These are phyloP conservation scores for Verticillium klebahnii DNA, from an alignment of 2,329 filamentous ascomycete genomes.

Conservation along the genomic window DNA sequence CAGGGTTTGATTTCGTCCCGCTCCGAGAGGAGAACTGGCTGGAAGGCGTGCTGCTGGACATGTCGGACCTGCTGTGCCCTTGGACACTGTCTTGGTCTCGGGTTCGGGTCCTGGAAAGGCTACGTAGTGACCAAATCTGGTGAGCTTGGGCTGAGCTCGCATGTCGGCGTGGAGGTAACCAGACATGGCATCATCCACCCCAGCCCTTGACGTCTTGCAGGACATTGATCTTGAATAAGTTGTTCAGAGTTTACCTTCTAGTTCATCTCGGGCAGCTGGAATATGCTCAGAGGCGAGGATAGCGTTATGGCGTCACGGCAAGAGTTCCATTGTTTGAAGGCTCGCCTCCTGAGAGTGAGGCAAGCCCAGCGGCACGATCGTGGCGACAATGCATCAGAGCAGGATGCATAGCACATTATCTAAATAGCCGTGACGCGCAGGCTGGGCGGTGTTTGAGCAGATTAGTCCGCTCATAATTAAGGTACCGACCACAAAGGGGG, in stretches of 20 bases:
- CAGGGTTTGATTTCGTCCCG: constrained; percentile 1
- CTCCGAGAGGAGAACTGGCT: constrained; percentile 1
- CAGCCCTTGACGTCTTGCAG: background rate
- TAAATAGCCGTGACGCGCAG: constrained; percentile 42
- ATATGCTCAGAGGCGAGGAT: constrained; percentile 33
- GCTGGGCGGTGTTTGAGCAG: constrained; percentile 39
- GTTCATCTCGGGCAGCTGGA: constrained; percentile 38
- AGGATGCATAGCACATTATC: constrained; percentile 36
- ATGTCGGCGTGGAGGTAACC: too few species aligned
- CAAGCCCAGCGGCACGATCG: constrained; percentile 30
- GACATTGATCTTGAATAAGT: background rate
- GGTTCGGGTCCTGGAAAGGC: too few species aligned
- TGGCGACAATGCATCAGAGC: constrained; percentile 33
- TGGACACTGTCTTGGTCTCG: background rate
- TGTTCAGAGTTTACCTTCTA: background rate
- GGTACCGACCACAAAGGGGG: constrained; percentile 33
- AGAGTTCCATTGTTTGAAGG: constrained; percentile 40
- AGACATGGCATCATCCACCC: too few species aligned
- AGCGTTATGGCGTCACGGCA: constrained; percentile 38
- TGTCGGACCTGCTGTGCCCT: constrained; percentile 3
- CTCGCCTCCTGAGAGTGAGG: constrained; percentile 34
- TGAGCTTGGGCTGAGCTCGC: too few species aligned
- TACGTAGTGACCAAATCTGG: too few species aligned
- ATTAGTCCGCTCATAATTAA: constrained; percentile 38
- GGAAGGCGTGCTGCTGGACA: constrained; percentile 3